These are phyloP conservation scores for Trichoderma cornu-damae DNA, from an alignment of 2,329 filamentous ascomycete species.

Conservation along the genomic window DNA sequence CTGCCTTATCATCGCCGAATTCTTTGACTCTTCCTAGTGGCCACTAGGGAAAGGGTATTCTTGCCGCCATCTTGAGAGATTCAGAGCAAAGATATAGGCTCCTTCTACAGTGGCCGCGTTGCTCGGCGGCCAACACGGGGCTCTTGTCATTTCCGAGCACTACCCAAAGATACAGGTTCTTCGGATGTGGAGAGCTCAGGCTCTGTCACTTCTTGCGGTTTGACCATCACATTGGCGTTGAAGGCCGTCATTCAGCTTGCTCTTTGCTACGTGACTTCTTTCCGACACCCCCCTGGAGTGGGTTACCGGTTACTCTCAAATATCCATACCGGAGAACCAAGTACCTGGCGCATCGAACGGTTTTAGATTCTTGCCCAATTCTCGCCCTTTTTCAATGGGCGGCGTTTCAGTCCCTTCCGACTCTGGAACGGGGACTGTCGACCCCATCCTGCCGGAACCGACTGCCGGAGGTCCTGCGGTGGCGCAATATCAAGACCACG, in stretches of 20 bases:
- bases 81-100: neutral
- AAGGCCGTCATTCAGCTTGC: conserved; percentile 2
- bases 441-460: conserved; percentile 21
- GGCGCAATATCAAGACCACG: neutral
- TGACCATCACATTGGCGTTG: neutral
- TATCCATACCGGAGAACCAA: neutral
- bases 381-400: conserved; percentile 31
- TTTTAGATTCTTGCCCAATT: neutral
- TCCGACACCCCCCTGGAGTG: neutral
- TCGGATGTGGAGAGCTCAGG: conserved; percentile 1
- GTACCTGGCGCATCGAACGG: neutral
- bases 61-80: conserved; percentile 5
- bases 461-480: neutral
- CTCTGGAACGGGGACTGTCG: conserved; percentile 21
- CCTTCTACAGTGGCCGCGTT: neutral
- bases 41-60: neutral
- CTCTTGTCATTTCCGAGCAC: neutral
- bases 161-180: conserved; percentile 5
- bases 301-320: neutral
- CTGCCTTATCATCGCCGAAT: neutral
- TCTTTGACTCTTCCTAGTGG: neutral
- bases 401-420: conserved; percentile 28
- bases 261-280: neutral
- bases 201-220: neutral
- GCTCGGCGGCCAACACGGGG: neutral